Conservation (phyloP, 2,329 filamentous ascomycete species). For the Cladosporium sp. region DNA sequence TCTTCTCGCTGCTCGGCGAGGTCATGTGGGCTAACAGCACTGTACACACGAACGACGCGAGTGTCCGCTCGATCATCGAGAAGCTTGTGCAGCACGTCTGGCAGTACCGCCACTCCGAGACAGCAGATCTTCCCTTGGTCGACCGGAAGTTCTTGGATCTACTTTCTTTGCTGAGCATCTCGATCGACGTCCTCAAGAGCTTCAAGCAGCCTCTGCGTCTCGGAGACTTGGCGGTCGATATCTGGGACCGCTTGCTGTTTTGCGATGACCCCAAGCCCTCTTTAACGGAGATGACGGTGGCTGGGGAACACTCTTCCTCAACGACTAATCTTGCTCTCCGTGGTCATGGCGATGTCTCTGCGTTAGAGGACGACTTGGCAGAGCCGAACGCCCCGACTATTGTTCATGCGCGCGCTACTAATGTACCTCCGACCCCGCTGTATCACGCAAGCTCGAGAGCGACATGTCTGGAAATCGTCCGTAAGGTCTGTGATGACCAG, state of each 20-base stretch:
- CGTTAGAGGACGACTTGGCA: not conserved
- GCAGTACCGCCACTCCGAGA: conserved; percentile 21
- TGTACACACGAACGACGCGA: conserved; percentile 15
- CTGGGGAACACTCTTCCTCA: not conserved
- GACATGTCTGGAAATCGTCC: conserved; percentile 20
- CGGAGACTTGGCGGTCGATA: conserved; percentile 17
- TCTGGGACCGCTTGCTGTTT: conserved; percentile 25
- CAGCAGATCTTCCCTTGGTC: conserved; percentile 17
- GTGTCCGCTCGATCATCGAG: conserved; percentile 17
- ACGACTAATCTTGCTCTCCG: not conserved
- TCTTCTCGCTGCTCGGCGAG: conserved; percentile 16
- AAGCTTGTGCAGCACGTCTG: conserved; percentile 15
- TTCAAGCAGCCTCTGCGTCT: conserved; percentile 26
- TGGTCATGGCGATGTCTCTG: not conserved
- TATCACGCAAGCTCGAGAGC: conserved; percentile 16
- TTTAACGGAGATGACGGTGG: not conserved
- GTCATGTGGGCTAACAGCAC: not conserved
- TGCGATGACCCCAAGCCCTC: conserved; percentile 2
- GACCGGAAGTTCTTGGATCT: conserved; percentile 27
- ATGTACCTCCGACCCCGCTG: conserved; percentile 10
- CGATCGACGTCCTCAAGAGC: conserved; percentile 23
- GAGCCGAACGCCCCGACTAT: not conserved
- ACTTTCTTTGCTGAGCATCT: conserved; percentile 34
- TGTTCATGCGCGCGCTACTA: not conserved
- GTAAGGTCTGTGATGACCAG: not conserved